A percentile compares a stretch with the other conserved stretches of the same genome.
phyloP scores from a whole-genome alignment of 1,284 basidiomycete genomes.

The Cerioporus squamosus region DNA sequence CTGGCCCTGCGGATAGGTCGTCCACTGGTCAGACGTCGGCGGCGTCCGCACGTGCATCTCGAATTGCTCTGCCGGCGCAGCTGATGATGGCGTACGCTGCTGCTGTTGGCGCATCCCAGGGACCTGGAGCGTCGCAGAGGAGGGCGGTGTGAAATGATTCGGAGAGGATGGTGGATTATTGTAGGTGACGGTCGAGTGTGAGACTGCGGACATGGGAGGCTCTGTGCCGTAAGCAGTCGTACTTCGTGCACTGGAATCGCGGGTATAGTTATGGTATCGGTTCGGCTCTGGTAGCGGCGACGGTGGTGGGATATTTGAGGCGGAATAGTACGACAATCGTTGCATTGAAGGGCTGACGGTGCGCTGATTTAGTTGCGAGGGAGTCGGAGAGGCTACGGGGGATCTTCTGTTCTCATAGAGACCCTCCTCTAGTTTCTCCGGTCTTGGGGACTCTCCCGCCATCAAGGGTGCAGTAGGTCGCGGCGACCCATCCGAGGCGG shows the following conservation, averaged over 20 bases:
- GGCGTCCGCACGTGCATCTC: conserved; percentile 57
- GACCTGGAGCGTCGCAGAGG: conserved; percentile 20
- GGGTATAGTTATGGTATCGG: conserved; percentile 47
- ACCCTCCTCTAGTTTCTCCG: conserved; percentile 17
- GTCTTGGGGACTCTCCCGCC: conserved; percentile 26
- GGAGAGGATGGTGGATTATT: conserved; percentile 17
- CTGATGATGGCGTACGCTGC: conserved; percentile 12
- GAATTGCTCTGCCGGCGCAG: conserved; percentile 38
- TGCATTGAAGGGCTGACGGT: conserved; percentile 31
- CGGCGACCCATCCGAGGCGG: conserved; percentile 27
- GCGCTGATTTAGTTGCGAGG: conserved; percentile 18
- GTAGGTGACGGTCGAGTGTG: conserved; percentile 27
- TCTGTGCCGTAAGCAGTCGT: conserved; percentile 23
- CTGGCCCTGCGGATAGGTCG: conserved; percentile 4
- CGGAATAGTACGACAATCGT: conserved; percentile 70
- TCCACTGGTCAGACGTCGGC: conserved; percentile 27
- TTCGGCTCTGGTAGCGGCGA: conserved; percentile 54
- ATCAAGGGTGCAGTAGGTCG: conserved; percentile 26
- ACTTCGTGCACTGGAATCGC: conserved; percentile 39
- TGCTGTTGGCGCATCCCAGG: conserved; percentile 16
- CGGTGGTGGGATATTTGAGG: conserved; percentile 62
- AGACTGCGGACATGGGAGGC: conserved; percentile 35
- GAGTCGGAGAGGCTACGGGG: conserved; percentile 19
- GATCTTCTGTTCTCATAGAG: conserved; percentile 2
- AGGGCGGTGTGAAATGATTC: conserved; percentile 12